Base-by-base conservation (phyloP, 2,329 filamentous ascomycete genomes). In the Ophiostoma fasciatum region DNA sequence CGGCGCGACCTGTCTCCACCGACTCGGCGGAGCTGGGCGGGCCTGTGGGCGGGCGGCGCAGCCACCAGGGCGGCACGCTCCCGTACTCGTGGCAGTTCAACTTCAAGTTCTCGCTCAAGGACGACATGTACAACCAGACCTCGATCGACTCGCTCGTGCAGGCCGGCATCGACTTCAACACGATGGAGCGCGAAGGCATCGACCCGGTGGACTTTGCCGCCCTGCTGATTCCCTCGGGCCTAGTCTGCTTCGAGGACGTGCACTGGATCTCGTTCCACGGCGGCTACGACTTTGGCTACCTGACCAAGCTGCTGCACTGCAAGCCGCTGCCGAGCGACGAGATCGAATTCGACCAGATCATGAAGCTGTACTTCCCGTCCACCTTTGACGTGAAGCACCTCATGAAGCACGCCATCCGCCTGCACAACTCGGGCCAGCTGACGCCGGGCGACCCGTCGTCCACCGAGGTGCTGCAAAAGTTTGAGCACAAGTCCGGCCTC, bases 21-120 rank as follows among this genome's bases (percentile, higher is more conserved):
- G 62, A 69, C 35, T 42, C 59, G 28, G 42, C 49, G 13, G 61
- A 64, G 4, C 44, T 59, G 17, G 54, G 50, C 23, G 55, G 61
- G 7, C 37, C 31, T 4, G 33, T 38, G 5, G 33, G 63, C 58
- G 39, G 49, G 57, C 41, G 57, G 54, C 14, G 67, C 71, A 33
- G 40, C 20, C 27, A 40, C 9, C 41, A 41, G 35, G 40, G 29
- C 25, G 33, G 28, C 15, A 23, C 41, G 26, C 76, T 84, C 40
- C 88, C 83, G 13, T 92, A 82, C 53, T 92, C 88, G 14, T 98
- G 90, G 90, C 88, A 94, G 48, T 98, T 98, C 68, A 96, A 98
- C 65, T 98, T 98, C 61, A 80, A 87, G 49, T 98, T 96, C 58
- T 90, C 84, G 2, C 68, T 94, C 9, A 82, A 90, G 46, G 76